Percentiles rank a stretch among this genome's conserved stretches.
Evolutionary conservation across 2,329 filamentous ascomycete genomes (phyloP).

Genomic region (Sarocladium oryzae): DNA sequence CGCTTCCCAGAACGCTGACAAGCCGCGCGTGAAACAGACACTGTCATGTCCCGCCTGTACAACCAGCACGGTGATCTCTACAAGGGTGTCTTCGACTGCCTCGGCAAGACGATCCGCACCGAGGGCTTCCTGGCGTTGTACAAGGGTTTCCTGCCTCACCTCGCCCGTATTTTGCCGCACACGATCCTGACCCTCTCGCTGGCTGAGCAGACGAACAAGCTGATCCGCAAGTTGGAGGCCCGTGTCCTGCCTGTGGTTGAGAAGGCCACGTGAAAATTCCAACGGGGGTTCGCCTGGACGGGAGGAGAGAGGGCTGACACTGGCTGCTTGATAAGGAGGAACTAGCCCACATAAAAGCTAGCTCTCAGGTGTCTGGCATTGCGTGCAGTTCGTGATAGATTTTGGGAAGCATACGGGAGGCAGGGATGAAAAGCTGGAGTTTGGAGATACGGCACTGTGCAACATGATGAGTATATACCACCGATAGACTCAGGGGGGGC

Average conservation of each 20-base stretch:
- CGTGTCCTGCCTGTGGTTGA: constrained; percentile 40
- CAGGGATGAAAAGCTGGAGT: constrained; percentile 2
- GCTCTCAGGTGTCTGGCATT: too few species aligned
- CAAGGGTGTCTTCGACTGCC: constrained; percentile 83
- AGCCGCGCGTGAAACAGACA: too few species aligned
- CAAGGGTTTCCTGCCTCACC: constrained; percentile 93
- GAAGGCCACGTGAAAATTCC: constrained; percentile 14
- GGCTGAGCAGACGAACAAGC: constrained; percentile 94
- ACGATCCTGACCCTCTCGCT: constrained; percentile 89
- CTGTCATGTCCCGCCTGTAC: constrained; percentile 97
- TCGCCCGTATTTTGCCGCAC: constrained; percentile 90
- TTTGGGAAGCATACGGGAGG: neutral
- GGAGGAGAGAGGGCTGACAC: too few species aligned
- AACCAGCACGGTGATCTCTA: constrained; percentile 99
- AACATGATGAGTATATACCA: constrained; percentile 8
- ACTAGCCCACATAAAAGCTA: too few species aligned
- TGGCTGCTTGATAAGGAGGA: too few species aligned
- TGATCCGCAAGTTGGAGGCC: constrained; percentile 72
- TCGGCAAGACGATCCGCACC: constrained; percentile 83
- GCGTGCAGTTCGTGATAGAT: too few species aligned
- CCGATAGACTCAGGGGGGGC: neutral
- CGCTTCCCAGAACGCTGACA: too few species aligned
- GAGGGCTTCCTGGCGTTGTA: constrained; percentile 92
- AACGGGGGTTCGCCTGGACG: neutral
- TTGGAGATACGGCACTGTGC: neutral